phyloP scores from a whole-genome alignment of 2,329 filamentous ascomycete genomes.

The Aspergillus luchuensis region DNA sequence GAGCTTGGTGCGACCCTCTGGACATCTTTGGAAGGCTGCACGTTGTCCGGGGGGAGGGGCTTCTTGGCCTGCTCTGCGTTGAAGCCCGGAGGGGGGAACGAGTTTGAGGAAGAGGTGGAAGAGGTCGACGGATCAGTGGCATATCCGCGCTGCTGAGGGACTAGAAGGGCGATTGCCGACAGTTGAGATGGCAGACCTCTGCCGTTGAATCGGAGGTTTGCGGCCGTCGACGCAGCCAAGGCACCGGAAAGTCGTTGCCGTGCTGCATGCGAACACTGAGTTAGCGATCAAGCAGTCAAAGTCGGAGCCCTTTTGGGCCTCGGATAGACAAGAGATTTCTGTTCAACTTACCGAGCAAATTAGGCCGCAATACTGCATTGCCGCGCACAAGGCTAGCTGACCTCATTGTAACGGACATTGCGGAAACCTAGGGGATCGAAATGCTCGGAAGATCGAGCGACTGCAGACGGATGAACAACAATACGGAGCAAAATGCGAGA shows the following conservation, averaged over 20 bases:
- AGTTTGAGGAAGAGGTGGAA: slow-evolving; percentile 46
- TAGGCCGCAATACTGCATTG: slow-evolving; percentile 34
- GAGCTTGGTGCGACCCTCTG: slow-evolving; percentile 42
- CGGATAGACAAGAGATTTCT: neutral
- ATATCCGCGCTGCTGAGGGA: slow-evolving; percentile 53
- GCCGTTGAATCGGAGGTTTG: slow-evolving; percentile 36
- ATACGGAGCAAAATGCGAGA: slow-evolving; percentile 4
- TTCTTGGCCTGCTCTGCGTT: slow-evolving; percentile 88
- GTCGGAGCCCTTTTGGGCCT: too few relatives aligned
- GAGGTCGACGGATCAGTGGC: slow-evolving; percentile 61
- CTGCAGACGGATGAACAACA: slow-evolving; percentile 16
- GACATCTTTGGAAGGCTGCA: slow-evolving; percentile 38
- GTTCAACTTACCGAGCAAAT: slow-evolving; percentile 30
- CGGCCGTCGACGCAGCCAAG: slow-evolving; percentile 35
- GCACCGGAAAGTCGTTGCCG: slow-evolving; percentile 35
- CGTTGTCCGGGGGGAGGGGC: slow-evolving; percentile 64
- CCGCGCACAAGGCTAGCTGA: slow-evolving; percentile 43
- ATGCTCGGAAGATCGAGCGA: slow-evolving; percentile 29
- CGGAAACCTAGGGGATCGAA: slow-evolving; percentile 31
- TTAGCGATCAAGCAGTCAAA: slow-evolving; percentile 1
- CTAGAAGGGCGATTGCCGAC: slow-evolving; percentile 59
- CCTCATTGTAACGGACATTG: slow-evolving; percentile 44
- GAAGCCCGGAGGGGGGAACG: slow-evolving; percentile 83
- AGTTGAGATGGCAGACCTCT: slow-evolving; percentile 52
- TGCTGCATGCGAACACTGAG: slow-evolving; percentile 24